Evolutionary conservation across 2,329 filamentous ascomycete genomes (phyloP).

Genomic region (Monilinia vaccinii-corymbosi): DNA sequence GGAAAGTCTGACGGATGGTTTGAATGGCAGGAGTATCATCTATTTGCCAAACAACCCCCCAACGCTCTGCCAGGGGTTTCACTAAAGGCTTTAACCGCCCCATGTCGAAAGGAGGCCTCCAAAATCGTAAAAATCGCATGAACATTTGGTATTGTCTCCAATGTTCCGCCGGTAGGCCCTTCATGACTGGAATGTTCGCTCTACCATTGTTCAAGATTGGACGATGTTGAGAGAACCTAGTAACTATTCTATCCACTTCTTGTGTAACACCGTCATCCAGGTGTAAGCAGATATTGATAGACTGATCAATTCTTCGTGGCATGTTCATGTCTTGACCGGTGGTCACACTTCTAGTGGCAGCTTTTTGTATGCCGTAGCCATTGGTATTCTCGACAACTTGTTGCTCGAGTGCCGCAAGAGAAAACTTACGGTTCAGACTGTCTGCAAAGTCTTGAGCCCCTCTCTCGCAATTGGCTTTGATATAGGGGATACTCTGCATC

Average conservation of each 20-base stretch:
- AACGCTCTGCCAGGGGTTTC: neutral
- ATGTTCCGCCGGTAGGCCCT: slow-evolving; percentile 1
- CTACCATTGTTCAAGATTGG: neutral
- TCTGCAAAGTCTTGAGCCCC: neutral
- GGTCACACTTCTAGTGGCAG: neutral
- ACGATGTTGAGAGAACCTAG: neutral
- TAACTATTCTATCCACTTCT: neutral
- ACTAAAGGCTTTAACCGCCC: neutral
- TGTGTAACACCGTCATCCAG: neutral
- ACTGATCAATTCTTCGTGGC: neutral
- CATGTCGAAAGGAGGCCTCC: neutral
- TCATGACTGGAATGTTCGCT: neutral
- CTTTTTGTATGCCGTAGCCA: neutral
- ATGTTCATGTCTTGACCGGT: neutral
- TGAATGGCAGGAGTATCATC: neutral
- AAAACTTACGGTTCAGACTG: neutral
- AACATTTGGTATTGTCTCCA: slow-evolving; percentile 6
- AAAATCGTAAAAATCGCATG: neutral
- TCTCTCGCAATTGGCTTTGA: neutral
- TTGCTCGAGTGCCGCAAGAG: neutral
- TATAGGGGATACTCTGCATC: neutral
- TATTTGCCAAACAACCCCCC: slow-evolving; percentile 3
- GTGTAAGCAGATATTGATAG: neutral
- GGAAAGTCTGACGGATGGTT: neutral
- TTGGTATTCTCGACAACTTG: neutral